Evolutionary conservation across 2,329 filamentous ascomycete genomes (phyloP).

Genomic region (Aspergillus pseudoterreus): DNA sequence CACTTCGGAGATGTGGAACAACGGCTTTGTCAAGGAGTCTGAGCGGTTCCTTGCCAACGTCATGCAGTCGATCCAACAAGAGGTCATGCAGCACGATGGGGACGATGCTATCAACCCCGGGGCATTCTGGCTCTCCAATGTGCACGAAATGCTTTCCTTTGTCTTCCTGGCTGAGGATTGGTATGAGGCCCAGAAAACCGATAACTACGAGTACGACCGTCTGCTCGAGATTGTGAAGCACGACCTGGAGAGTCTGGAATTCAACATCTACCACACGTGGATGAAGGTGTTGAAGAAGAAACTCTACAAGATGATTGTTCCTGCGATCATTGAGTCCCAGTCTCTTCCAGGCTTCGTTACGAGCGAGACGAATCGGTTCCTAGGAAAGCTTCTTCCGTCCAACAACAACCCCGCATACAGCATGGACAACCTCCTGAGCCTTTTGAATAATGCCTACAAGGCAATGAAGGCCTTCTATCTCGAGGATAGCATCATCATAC

Average conservation of each 20-base stretch:
- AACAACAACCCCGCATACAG: constrained; percentile 93
- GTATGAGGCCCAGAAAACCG: constrained; percentile 99
- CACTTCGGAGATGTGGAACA: constrained; percentile 99
- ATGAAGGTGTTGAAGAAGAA: constrained; percentile 99
- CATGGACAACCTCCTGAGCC: constrained; percentile 96
- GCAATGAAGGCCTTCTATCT: constrained; percentile 99
- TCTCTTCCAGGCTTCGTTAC: constrained; percentile 97
- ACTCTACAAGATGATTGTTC: constrained; percentile 98
- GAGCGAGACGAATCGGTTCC: constrained; percentile 96
- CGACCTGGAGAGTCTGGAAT: constrained; percentile 94
- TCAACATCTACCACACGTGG: constrained; percentile 99
- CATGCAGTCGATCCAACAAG: constrained; percentile 99
- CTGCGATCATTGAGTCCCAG: constrained; percentile 97
- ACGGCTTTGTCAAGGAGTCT: constrained; percentile 98
- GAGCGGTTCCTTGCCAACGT: constrained; percentile 98
- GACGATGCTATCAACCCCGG: constrained; percentile 96
- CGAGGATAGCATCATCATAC: constrained; percentile 91
- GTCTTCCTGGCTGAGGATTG: constrained; percentile 98
- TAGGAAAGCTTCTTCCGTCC: constrained; percentile 89
- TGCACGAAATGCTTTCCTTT: constrained; percentile 99
- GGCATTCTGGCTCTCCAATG: constrained; percentile 98
- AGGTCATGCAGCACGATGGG: constrained; percentile 98
- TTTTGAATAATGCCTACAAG: constrained; percentile 95
- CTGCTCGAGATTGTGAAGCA: constrained; percentile 98
- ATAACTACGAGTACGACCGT: constrained; percentile 98